Conservation (phyloP, 768 basidiomycete species). For the Lactifluus hygrophoroides region DNA sequence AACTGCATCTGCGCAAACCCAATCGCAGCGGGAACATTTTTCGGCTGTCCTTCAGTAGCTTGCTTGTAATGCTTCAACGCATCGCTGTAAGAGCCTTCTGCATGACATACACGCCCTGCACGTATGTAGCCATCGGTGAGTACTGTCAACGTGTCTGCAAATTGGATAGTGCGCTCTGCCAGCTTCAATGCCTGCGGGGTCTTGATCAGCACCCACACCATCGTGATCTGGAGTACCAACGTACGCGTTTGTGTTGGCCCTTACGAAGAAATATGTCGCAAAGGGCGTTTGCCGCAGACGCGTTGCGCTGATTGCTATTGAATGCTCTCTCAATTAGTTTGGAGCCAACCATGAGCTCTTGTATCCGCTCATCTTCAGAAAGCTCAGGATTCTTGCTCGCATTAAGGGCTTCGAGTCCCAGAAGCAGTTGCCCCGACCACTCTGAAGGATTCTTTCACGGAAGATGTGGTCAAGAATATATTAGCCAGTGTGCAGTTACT, state of each 20-base stretch:
- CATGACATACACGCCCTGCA: slow-evolving; percentile 74
- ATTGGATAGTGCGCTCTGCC: slow-evolving; percentile 90
- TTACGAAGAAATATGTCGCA: slow-evolving; percentile 74
- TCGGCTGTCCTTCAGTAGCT: slow-evolving; percentile 60
- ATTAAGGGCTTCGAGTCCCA: slow-evolving; percentile 84
- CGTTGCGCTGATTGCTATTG: slow-evolving; percentile 67
- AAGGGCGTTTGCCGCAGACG: slow-evolving; percentile 76
- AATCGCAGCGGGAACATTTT: slow-evolving; percentile 70
- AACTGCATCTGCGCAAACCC: slow-evolving; percentile 86
- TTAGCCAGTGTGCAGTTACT: slow-evolving; percentile 22
- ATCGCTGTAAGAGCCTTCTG: slow-evolving; percentile 51
- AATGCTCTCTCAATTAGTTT: slow-evolving; percentile 71
- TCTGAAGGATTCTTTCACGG: slow-evolving; percentile 58
- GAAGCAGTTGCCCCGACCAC: slow-evolving; percentile 71
- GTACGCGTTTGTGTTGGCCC: slow-evolving; percentile 51
- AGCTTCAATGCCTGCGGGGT: slow-evolving; percentile 70
- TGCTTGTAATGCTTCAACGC: slow-evolving; percentile 64
- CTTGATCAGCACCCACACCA: neutral
- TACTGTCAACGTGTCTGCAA: slow-evolving; percentile 78
- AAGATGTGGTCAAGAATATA: neutral
- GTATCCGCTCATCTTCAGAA: slow-evolving; percentile 52
- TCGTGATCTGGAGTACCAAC: slow-evolving; percentile 14
- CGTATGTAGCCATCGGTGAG: slow-evolving; percentile 82
- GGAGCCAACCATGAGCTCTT: slow-evolving; percentile 55
- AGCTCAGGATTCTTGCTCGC: slow-evolving; percentile 65